Conservation (phyloP, 805 yeast genomes). For the Lipomyces lipofer region DNA sequence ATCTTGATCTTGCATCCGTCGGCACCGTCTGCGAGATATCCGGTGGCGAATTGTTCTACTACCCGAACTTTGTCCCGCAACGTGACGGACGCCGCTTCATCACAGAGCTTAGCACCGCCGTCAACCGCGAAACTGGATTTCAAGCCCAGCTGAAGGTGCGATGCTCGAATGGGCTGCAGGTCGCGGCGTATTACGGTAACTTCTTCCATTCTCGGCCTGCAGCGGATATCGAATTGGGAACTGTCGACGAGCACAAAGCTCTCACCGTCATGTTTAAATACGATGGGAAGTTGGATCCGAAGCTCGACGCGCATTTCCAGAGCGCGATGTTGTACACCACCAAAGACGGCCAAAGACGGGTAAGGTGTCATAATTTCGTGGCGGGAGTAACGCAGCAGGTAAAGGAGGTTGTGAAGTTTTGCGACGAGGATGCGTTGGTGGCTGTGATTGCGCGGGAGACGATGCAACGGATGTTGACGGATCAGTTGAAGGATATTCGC, state of each 20-base stretch:
- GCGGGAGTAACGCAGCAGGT: slow-evolving; percentile 76
- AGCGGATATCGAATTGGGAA: slow-evolving; percentile 70
- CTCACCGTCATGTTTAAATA: slow-evolving; percentile 71
- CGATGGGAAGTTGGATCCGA: slow-evolving; percentile 71
- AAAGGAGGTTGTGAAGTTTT: slow-evolving; percentile 71
- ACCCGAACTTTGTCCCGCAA: slow-evolving; percentile 64
- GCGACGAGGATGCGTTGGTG: slow-evolving; percentile 69
- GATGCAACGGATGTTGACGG: slow-evolving; percentile 24
- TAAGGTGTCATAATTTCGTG: slow-evolving; percentile 82
- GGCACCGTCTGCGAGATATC: slow-evolving; percentile 63
- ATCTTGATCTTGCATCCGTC: slow-evolving; percentile 73
- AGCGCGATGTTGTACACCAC: slow-evolving; percentile 86
- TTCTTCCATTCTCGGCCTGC: slow-evolving; percentile 41
- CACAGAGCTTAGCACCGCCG: slow-evolving; percentile 47
- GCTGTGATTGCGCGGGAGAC: slow-evolving; percentile 48
- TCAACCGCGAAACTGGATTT: slow-evolving; percentile 60
- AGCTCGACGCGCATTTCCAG: slow-evolving; percentile 84
- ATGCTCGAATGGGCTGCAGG: slow-evolving; percentile 84
- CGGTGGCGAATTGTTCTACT: slow-evolving; percentile 68
- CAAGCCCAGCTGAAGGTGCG: slow-evolving; percentile 83
- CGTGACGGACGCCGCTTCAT: slow-evolving; percentile 69
- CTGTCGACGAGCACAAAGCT: slow-evolving; percentile 60
- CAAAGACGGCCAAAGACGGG: slow-evolving; percentile 70
- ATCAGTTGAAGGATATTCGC: slow-evolving; percentile 48
- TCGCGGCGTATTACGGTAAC: slow-evolving; percentile 69